Evolutionary conservation across 2,329 filamentous ascomycete species (phyloP), one percentile per base, ranked within the genome.

Genomic region (Colletotrichum chrysophilum): DNA sequence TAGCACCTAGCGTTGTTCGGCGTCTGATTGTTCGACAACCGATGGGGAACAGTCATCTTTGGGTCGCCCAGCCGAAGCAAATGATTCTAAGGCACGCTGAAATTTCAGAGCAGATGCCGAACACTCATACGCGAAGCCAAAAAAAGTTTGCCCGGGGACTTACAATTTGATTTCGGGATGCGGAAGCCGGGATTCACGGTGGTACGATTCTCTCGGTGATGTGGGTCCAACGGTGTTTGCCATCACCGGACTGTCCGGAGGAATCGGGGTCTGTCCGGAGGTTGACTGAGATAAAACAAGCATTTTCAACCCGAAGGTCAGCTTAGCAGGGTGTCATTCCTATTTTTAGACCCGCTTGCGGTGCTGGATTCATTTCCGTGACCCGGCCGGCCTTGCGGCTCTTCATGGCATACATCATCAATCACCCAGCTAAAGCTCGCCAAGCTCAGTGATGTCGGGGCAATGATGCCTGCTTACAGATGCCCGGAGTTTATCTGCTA

Each of bases 151-250:
- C 1, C n/a, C 16, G 28, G n/a, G 28, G 5, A 18, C 18, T 32
- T n/a, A 8, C 18, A 32, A n/a, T 32, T 32, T 61, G 26, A 12
- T 28, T 16, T 58, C 14, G 18, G 58, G 58, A 24, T 61, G n/a
- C 28, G 30, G 10, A 61, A n/a, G 16, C 30, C 58, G 58, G 58
- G 18, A 61, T 61, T 61, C 7, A 32, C 32, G 28, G 30, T 61
- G 58, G 7, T 32, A 61, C 28, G 58, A 61, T 34, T 34, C 9
- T 32, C 32, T 32, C 58, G 58, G 58, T 61, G 26, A 58, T 58
- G 58, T 61, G 58, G 58, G 58, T 61, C 30, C 18, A 21, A n/a
- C 58, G 58, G 58, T 32, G 58, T 61, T 61, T 61, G 58, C 30
- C 13, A 3, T 21, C 6, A n/a, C 30, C 58, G 58, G 58, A 0